These are phyloP conservation scores for Colletotrichum tabaci DNA, from an alignment of 2,329 filamentous ascomycete genomes.

Conservation along the genomic window DNA sequence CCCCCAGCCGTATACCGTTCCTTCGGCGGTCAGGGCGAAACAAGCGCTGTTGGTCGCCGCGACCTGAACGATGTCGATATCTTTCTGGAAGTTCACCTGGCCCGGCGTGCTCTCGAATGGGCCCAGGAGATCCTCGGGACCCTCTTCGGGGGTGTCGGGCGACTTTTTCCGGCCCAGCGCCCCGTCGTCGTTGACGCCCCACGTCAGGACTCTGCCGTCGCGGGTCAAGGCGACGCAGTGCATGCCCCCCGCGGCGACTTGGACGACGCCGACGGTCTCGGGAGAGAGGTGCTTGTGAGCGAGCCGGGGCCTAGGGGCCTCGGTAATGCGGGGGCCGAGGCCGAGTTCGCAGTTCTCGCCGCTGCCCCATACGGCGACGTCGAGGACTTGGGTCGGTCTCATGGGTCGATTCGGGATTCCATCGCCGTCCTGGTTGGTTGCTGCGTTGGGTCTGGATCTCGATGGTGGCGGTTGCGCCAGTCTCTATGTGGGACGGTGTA, in stretches of 20 bases:
- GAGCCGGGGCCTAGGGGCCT: slow-evolving; percentile 52
- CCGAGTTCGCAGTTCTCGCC: slow-evolving; percentile 39
- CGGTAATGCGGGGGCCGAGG: slow-evolving; percentile 23
- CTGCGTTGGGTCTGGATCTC: background rate
- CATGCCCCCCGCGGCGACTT: slow-evolving; percentile 75
- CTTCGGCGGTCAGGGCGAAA: slow-evolving; percentile 74
- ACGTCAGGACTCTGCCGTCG: slow-evolving; percentile 74
- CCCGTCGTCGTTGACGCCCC: slow-evolving; percentile 78
- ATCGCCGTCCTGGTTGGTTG: background rate
- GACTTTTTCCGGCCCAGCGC: slow-evolving; percentile 71
- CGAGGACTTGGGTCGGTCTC: slow-evolving; percentile 22
- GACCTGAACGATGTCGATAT: slow-evolving; percentile 70
- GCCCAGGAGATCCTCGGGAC: slow-evolving; percentile 54
- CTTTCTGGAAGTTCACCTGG: slow-evolving; percentile 64
- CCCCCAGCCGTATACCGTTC: slow-evolving; percentile 77
- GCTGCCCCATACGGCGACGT: slow-evolving; percentile 40
- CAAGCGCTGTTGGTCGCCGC: slow-evolving; percentile 74
- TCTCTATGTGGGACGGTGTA: slow-evolving; percentile 9
- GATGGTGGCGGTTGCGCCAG: background rate
- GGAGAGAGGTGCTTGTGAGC: slow-evolving; percentile 67
- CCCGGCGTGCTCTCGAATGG: slow-evolving; percentile 68
- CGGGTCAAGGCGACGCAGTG: slow-evolving; percentile 74
- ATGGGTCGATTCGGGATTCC: background rate
- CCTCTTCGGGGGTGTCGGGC: slow-evolving; percentile 54
- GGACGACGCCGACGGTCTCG: slow-evolving; percentile 70